Percentiles rank a stretch among this genome's conserved stretches.
phyloP scores from a whole-genome alignment of 768 basidiomycete genomes.

The Suillus hirtellus region DNA sequence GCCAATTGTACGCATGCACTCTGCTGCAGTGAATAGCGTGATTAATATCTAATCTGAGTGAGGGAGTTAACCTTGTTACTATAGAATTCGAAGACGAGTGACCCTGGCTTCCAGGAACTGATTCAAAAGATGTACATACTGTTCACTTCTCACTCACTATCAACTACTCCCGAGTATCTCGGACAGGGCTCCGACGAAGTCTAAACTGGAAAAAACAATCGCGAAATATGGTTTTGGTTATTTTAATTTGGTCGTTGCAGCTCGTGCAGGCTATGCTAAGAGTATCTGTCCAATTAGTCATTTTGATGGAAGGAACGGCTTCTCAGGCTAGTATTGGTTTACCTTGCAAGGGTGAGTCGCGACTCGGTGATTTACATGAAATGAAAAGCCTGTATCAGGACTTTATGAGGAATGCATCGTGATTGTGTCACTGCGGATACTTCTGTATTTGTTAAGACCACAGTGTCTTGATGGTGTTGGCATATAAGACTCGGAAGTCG shows the following conservation, averaged over 20 bases:
- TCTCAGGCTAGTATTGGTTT: not conserved
- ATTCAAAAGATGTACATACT: not conserved
- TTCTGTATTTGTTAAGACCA: not conserved
- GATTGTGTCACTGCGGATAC: not conserved
- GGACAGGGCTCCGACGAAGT: conserved; percentile 5
- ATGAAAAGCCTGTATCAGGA: not conserved
- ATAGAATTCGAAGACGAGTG: conserved; percentile 1
- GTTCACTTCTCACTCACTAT: conserved; percentile 16
- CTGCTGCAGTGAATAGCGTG: conserved; percentile 5
- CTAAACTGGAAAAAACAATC: conserved; percentile 8
- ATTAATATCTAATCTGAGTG: conserved; percentile 7
- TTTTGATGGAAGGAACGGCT: not conserved
- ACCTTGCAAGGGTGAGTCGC: not conserved
- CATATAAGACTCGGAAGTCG: no score
- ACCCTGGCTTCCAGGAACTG: conserved; percentile 14
- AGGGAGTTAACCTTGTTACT: conserved; percentile 9
- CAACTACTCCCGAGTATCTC: conserved; percentile 18
- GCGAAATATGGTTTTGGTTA: not conserved
- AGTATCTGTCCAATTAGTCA: not conserved
- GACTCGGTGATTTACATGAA: not conserved
- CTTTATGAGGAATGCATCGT: not conserved
- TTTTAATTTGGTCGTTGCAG: not conserved
- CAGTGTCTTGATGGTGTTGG: not conserved
- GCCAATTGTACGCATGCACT: conserved; percentile 5
- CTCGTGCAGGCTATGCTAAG: not conserved